A percentile compares a stretch with the other conserved stretches of the same genome.
These are phyloP conservation scores for Trametes versicolor DNA, from an alignment of 1,284 basidiomycete species.

Conservation along the genomic window DNA sequence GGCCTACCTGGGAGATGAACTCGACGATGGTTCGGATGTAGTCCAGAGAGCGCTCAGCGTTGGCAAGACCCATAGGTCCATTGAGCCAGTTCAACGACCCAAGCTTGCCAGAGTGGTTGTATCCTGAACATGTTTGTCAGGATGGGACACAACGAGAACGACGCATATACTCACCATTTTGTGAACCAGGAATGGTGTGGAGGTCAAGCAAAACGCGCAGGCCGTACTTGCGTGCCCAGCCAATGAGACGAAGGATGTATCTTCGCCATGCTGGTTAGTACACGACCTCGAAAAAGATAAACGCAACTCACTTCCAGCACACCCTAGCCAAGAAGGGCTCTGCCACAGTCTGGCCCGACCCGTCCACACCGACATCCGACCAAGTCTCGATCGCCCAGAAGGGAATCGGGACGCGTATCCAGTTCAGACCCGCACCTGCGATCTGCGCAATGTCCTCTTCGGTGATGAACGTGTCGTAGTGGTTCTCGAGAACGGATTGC, in stretches of 20 bases:
- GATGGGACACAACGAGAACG: neutral
- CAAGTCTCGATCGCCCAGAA: constrained; percentile 83
- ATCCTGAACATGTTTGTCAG: constrained; percentile 43
- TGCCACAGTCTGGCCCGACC: constrained; percentile 34
- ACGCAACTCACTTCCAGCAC: constrained; percentile 48
- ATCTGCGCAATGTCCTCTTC: constrained; percentile 47
- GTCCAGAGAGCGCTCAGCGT: constrained; percentile 66
- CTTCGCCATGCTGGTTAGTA: constrained; percentile 44
- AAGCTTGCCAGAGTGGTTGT: constrained; percentile 60
- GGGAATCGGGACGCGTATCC: constrained; percentile 79
- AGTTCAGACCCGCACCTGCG: constrained; percentile 72
- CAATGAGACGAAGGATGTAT: constrained; percentile 79
- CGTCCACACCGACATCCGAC: constrained; percentile 49
- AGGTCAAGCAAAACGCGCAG: constrained; percentile 87
- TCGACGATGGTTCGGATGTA: constrained; percentile 66
- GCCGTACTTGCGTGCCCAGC: constrained; percentile 92
- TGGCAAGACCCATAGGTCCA: constrained; percentile 70
- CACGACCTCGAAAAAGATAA: constrained; percentile 25
- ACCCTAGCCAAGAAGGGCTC: constrained; percentile 48
- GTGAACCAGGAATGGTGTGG: constrained; percentile 83
- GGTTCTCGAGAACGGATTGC: constrained; percentile 49
- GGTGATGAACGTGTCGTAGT: constrained; percentile 66
- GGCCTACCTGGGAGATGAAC: constrained; percentile 62
- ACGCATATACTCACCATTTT: constrained; percentile 62
- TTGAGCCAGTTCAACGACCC: constrained; percentile 66